A percentile compares a stretch with the other conserved stretches of the same genome.
These are phyloP conservation scores for Puccinia sorghi DNA, from an alignment of 1,284 basidiomycete species.

Conservation along the genomic window DNA sequence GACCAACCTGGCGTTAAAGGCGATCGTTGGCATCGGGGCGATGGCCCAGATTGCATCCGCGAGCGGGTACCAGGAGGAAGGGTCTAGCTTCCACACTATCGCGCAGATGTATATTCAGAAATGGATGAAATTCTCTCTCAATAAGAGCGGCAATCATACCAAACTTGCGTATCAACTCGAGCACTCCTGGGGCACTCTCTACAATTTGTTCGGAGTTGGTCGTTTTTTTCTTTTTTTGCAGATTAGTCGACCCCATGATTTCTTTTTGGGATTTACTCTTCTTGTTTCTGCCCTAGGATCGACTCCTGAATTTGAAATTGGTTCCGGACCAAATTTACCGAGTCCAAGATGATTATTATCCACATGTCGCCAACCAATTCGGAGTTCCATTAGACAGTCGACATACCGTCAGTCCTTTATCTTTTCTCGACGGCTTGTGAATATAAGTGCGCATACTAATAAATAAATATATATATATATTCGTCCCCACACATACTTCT, in stretches of 20 bases:
- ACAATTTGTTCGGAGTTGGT: slow-evolving; percentile 57
- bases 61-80: slow-evolving; percentile 53
- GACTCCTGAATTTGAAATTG: slow-evolving; percentile 57
- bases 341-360: slow-evolving; percentile 57
- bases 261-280: background rate
- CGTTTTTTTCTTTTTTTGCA: background rate
- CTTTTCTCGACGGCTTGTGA: slow-evolving; percentile 27
- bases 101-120: slow-evolving; percentile 54
- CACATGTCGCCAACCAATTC: slow-evolving; percentile 54
- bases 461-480: background rate
- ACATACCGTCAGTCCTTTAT: slow-evolving; percentile 57
- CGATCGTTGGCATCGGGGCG: slow-evolving; percentile 56
- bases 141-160: slow-evolving; percentile 53
- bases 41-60: slow-evolving; percentile 55
- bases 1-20: slow-evolving; percentile 58
- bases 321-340: slow-evolving; percentile 57
- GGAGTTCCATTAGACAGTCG: slow-evolving; percentile 58
- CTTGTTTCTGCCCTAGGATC: slow-evolving; percentile 55
- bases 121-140: slow-evolving; percentile 53
- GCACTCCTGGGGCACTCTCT: slow-evolving; percentile 58
- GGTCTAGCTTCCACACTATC: slow-evolving; percentile 54
- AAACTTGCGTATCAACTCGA: slow-evolving; percentile 59
- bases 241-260: background rate
- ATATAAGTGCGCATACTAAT: background rate
- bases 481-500: too few relatives aligned